Evolutionary conservation across 1,284 basidiomycete species (phyloP), one percentile per base, ranked within the genome.

Genomic region (Rugosomyces carneus): DNA sequence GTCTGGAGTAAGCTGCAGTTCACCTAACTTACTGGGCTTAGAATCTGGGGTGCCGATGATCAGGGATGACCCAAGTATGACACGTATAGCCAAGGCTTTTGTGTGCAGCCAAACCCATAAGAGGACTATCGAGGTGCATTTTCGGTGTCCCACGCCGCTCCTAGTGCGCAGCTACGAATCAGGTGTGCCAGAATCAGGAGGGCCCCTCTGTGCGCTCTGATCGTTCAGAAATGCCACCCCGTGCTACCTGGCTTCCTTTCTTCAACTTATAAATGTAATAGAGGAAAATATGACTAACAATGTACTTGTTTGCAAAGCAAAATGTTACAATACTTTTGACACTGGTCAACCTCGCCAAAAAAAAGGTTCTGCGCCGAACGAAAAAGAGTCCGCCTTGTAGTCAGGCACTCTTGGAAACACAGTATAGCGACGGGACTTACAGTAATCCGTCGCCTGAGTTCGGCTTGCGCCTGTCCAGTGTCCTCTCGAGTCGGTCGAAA

Each of bases 151-250:
- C 40, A 42, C 37, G 15, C 37, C 41, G 42, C 36, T 31, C n/a
- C n/a, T 38, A 44, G 19, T 18, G 42, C 42, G 42, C 24, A 34
- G 13, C 24, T 38, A 31, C 10, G 31, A 37, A 38, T 44, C 36
- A 38, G 32, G 34, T 34, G 31, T 34, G n/a, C 31, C 15, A 20
- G 21, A 23, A 42, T 34, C 37, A 34, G 42, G 26, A 16, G 20
- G 32, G 31, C 15, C 41, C 40, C 23, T 20, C 41, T 35, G 36
- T 19, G 46, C 35, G 49, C 42, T 47, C 49, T 51, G 46, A 48
- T 45, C 40, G 38, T 37, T 37, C 37, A 34, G 32, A 15, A 32
- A 37, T 44, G 24, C 40, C 42, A 40, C 21, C 23, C 16, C 19
- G 21, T 39, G 48, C 44, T 27, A 35, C 40, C 40, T 35, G 8